Conservation (phyloP, 345 rosid species). For the Raphanus raphanistrum region DNA sequence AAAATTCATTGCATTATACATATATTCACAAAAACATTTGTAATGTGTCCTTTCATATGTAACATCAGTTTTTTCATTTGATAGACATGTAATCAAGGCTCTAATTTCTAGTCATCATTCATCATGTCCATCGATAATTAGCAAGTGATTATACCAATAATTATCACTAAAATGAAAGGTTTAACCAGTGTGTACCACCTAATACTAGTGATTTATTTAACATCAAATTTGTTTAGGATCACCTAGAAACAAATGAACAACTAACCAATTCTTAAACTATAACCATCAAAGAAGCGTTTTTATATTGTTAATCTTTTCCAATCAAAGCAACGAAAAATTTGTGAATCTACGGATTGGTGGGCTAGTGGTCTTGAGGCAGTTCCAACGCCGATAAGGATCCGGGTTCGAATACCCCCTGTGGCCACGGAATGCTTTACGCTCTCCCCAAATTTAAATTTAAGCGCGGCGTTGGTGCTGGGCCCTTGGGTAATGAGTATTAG, state of each 20-base stretch:
- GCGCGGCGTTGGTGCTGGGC: no score
- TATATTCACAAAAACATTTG: background rate
- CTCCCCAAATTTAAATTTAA: no score
- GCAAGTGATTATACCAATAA: background rate
- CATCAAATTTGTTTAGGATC: background rate
- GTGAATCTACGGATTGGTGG: no score
- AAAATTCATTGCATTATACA: background rate
- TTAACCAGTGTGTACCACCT: background rate
- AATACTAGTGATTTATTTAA: background rate
- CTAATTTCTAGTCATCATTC: background rate
- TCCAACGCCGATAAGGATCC: no score
- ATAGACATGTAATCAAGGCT: background rate
- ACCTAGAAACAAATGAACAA: background rate
- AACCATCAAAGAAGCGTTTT: background rate
- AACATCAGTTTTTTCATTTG: background rate
- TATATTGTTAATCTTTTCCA: background rate
- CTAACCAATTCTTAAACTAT: background rate
- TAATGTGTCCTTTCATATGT: no score
- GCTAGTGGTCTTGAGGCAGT: no score
- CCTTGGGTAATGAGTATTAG: no score
- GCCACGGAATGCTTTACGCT: no score
- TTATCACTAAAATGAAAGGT: background rate
- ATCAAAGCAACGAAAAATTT: constrained; percentile 2
- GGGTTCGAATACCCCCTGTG: no score
- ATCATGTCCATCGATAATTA: background rate